Conservation (phyloP, 768 basidiomycete genomes). For the Rhodotorula kratochvilovae region DNA sequence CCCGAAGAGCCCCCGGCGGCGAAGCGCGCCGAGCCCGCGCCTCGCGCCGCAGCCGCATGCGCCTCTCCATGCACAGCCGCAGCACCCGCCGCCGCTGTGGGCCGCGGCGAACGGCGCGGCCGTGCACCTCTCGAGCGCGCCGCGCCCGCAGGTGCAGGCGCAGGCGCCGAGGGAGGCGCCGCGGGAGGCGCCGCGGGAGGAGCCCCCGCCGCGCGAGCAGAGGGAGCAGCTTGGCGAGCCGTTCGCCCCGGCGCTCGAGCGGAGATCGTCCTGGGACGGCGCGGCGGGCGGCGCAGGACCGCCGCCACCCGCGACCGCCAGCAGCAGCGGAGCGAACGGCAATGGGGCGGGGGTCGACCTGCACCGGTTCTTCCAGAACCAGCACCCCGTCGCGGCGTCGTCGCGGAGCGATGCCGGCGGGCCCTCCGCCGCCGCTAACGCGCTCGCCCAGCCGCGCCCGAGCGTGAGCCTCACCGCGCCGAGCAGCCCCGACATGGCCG, state of each 20-base stretch:
- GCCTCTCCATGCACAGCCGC: conserved; percentile 1
- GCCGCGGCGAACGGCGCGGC: background rate
- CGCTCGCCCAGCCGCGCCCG: no score
- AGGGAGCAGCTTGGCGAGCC: background rate
- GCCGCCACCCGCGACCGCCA: no score
- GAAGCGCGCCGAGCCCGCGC: conserved; percentile 16
- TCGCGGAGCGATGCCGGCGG: conserved; percentile 24
- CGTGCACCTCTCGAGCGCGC: background rate
- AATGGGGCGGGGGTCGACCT: conserved; percentile 21
- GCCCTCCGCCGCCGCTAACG: background rate
- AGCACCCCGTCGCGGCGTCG: background rate
- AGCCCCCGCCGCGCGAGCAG: no score
- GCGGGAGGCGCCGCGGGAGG: no score
- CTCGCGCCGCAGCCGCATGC: conserved; percentile 10
- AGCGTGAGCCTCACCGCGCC: conserved; percentile 30
- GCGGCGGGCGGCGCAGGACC: background rate
- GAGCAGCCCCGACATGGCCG: conserved; percentile 24
- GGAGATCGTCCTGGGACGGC: background rate
- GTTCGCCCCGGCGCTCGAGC: background rate
- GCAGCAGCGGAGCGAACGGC: background rate
- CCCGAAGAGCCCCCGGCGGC: conserved; percentile 19
- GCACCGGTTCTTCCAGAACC: conserved; percentile 40
- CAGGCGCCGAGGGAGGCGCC: background rate
- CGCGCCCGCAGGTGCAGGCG: background rate
- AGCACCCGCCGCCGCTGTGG: background rate